Percentiles rank a stretch among this genome's conserved stretches.
Conservation (phyloP, 2,329 filamentous ascomycete genomes). For the Penicillium decumbens region DNA sequence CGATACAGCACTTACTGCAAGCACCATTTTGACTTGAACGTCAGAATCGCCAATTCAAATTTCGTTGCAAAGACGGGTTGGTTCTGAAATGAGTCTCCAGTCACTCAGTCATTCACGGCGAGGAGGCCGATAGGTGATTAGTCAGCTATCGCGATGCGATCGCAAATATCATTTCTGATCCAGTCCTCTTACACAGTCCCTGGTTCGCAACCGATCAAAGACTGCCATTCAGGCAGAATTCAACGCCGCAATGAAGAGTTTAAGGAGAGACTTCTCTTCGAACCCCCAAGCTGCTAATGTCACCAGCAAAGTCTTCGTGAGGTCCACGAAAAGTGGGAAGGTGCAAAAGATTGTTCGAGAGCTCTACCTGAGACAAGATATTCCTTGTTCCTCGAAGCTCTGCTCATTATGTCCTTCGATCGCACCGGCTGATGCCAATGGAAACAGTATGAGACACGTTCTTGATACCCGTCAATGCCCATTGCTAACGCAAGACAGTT, state of each 20-base stretch:
- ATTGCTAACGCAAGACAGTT: constrained; percentile 48
- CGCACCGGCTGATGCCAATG: constrained; percentile 73
- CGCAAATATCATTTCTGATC: constrained; percentile 21
- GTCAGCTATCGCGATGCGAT: constrained; percentile 25
- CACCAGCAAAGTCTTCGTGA: constrained; percentile 91
- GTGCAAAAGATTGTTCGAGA: constrained; percentile 98
- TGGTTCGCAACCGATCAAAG: constrained; percentile 6
- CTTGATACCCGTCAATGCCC: not conserved
- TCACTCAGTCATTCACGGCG: not conserved
- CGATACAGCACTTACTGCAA: constrained; percentile 23
- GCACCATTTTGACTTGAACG: constrained; percentile 21
- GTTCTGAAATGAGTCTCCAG: not conserved
- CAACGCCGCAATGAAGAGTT: constrained; percentile 53
- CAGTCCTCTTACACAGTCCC: constrained; percentile 5
- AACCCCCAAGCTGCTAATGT: constrained; percentile 65
- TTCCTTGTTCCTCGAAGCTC: constrained; percentile 90
- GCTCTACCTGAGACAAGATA: constrained; percentile 91
- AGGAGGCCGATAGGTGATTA: constrained; percentile 11
- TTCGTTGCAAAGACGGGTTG: not conserved
- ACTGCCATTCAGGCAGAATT: constrained; percentile 10
- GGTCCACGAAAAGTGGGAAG: constrained; percentile 91
- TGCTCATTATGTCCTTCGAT: constrained; percentile 70
- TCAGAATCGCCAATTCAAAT: not conserved
- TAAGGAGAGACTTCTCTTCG: constrained; percentile 54
- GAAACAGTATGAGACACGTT: constrained; percentile 55